Conservation (phyloP, 495 filamentous ascomycete genomes). For the Evernia prunastri region DNA sequence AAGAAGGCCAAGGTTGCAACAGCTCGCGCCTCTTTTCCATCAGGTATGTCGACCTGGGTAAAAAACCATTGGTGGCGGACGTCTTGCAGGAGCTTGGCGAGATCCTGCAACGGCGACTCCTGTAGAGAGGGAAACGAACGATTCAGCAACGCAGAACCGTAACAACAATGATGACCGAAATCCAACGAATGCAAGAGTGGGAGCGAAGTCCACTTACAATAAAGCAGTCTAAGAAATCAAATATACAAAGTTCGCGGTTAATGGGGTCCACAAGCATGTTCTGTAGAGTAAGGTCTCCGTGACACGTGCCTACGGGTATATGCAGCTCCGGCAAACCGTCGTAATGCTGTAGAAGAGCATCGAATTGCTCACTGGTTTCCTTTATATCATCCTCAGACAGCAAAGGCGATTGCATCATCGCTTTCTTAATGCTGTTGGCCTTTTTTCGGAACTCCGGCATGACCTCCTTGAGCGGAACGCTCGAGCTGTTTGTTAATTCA, state of each 20-base stretch:
- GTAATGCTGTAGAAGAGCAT: neutral
- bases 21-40: slow-evolving; percentile 5
- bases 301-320: slow-evolving; percentile 1
- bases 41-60: slow-evolving; percentile 4
- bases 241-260: neutral
- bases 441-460: neutral
- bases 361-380: neutral
- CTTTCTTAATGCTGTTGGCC: neutral
- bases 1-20: neutral
- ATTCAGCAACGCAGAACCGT: neutral
- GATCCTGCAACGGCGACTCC: slow-evolving; percentile 8
- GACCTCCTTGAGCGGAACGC: slow-evolving; percentile 2
- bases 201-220: neutral
- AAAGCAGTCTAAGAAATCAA: slow-evolving; percentile 4
- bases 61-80: slow-evolving; percentile 7
- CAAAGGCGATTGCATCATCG: neutral
- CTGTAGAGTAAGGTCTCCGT: slow-evolving; percentile 1
- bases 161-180: neutral
- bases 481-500: slow-evolving; percentile 5
- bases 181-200: neutral
- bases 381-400: neutral
- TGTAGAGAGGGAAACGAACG: neutral
- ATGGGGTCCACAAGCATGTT: slow-evolving; percentile 8
- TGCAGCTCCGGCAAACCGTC: neutral
- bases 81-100: slow-evolving; percentile 6